Evolutionary conservation across 371 early-diverging fungal species (phyloP).

Genomic region (Saksenaea oblongispora): DNA sequence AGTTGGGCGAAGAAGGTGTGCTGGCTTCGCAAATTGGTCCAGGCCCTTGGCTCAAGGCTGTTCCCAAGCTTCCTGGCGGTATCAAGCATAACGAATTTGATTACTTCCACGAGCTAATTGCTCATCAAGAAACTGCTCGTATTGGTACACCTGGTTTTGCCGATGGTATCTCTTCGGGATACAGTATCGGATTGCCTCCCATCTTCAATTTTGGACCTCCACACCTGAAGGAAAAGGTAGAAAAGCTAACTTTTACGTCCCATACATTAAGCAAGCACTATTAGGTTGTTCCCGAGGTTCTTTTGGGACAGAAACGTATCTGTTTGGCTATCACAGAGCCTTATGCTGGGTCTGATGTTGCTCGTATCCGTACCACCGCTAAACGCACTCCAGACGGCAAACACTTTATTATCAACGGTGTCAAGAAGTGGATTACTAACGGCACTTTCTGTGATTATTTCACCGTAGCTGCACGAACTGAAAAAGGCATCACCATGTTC

Average conservation of each 20-base stretch:
- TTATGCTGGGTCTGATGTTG: slow-evolving; percentile 61
- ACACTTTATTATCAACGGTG: slow-evolving; percentile 69
- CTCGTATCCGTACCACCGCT: slow-evolving; percentile 69
- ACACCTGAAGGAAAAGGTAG: slow-evolving; percentile 47
- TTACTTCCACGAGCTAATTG: slow-evolving; percentile 73
- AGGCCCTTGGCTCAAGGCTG: slow-evolving; percentile 33
- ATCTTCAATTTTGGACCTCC: slow-evolving; percentile 72
- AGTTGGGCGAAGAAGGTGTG: slow-evolving; percentile 41
- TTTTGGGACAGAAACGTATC: slow-evolving; percentile 76
- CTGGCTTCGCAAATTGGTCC: slow-evolving; percentile 38
- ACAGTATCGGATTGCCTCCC: slow-evolving; percentile 58
- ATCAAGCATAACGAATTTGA: slow-evolving; percentile 63
- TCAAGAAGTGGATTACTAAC: slow-evolving; percentile 79
- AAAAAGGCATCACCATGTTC: slow-evolving; percentile 67
- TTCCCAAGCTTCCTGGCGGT: slow-evolving; percentile 45
- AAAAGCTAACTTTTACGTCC: slow-evolving; percentile 48
- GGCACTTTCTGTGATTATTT: slow-evolving; percentile 62
- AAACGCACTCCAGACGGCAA: slow-evolving; percentile 73
- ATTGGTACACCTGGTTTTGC: slow-evolving; percentile 79
- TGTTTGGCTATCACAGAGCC: slow-evolving; percentile 75
- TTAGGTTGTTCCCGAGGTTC: slow-evolving; percentile 68
- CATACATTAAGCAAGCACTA: slow-evolving; percentile 59
- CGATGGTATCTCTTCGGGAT: slow-evolving; percentile 45
- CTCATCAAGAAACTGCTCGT: slow-evolving; percentile 78
- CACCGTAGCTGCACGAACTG: slow-evolving; percentile 63